Evolutionary conservation across 108 stramenopile genomes (phyloP), one percentile per base, ranked within the genome.

Genomic region (Skeletonema menzelii): DNA sequence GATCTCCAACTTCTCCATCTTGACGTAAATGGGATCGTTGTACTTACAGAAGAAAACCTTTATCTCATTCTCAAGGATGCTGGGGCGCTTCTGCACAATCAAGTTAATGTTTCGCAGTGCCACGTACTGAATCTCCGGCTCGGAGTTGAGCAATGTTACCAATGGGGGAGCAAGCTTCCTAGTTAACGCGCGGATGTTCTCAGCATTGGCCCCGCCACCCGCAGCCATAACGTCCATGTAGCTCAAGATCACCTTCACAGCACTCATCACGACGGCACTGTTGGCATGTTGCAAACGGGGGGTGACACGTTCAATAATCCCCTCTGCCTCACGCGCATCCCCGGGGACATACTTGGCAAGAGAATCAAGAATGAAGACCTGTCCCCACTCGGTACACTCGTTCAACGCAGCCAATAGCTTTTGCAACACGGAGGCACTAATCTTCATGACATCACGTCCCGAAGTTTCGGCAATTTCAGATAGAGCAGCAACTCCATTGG

Each of bases 1-100:
- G 81, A 99, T 97, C 80, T 99, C 98, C 27, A 99, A 82, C 80
- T 99, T 99, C 76, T 99, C 98, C 98, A 99, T 97, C 87, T 99
- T 99, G 78, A 99, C 99, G 84, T 99, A 99, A 66, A 99, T 99
- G 14, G 99, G 99, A 82, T 99, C 99, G 82, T 99, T 99, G 92
- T 99, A 99, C 85, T 98, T 99, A 96, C 98, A 99, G 72, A 99
- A 99, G 91, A 99, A 99, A 68, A 99, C 98, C 80, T 98, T 97
- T 76, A 99, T 98, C 84, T 98, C 98, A 75, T 96, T 94, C 83
- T 98, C 95, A 44, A 99, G 83, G 67, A 99, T 98, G 55, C 80
- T 72, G 14, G 97, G 97, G 20, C 95, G 86, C 84, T 98, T 98
- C 77, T 98, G 98, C 46, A 99, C 99, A 79, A 99, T 97, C 27